These are phyloP conservation scores for Salicornia ramosissima DNA, from an alignment of 148 eudicot species.

Conservation along the genomic window DNA sequence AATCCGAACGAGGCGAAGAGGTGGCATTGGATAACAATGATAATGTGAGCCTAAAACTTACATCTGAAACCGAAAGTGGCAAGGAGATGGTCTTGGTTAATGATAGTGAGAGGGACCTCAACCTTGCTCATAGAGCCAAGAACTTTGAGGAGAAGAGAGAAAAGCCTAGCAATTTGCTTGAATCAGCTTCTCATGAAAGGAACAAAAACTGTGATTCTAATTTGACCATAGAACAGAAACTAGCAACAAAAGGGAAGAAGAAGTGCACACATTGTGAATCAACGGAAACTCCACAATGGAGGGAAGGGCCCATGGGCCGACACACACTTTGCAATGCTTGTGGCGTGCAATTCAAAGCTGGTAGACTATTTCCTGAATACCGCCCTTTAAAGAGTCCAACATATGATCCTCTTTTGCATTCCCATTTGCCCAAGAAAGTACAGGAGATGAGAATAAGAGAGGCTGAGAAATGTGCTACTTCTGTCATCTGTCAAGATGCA, in stretches of 20 bases:
- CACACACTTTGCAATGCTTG: slow-evolving; percentile 33
- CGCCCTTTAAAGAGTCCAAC: slow-evolving; percentile 31
- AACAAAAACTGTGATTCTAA: neutral
- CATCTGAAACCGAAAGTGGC: neutral
- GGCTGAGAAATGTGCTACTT: slow-evolving; percentile 2
- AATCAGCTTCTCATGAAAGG: neutral
- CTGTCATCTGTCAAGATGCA: slow-evolving; percentile 5
- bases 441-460: slow-evolving; percentile 17
- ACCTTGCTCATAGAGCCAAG: slow-evolving; percentile 7
- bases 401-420: slow-evolving; percentile 28
- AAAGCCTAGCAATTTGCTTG: neutral
- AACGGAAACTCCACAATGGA: slow-evolving; percentile 32
- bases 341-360: slow-evolving; percentile 28
- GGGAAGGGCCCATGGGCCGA: slow-evolving; percentile 29
- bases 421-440: slow-evolving; percentile 29
- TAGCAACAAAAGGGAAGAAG: slow-evolving; percentile 2
- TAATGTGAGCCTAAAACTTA: neutral
- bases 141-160: neutral
- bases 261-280: slow-evolving; percentile 26
- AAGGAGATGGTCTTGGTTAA: neutral
- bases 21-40: neutral
- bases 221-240: neutral
- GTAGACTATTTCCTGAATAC: slow-evolving; percentile 27
- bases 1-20: neutral
- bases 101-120: slow-evolving; percentile 3